phyloP scores from a whole-genome alignment of 148 eudicot genomes.

The Rhododendron henanense region DNA sequence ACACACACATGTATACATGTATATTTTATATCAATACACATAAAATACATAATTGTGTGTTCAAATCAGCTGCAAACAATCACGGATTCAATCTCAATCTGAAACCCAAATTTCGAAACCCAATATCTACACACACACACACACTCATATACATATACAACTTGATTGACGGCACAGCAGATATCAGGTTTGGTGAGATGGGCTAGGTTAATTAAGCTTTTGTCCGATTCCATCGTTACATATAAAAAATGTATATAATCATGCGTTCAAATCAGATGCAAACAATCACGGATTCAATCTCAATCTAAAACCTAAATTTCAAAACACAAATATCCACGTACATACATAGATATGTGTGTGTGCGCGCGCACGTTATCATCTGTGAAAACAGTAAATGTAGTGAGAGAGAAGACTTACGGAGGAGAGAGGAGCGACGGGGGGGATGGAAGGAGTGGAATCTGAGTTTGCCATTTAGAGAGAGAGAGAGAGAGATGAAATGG shows the following conservation, averaged over 20 bases:
- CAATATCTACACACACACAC: background rate
- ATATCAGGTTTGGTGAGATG: background rate
- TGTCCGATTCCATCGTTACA: no score
- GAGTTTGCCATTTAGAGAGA: constrained; percentile 5
- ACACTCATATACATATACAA: background rate
- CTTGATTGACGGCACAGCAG: background rate
- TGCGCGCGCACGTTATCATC: no score
- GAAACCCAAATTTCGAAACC: background rate
- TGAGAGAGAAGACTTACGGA: background rate
- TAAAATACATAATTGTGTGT: background rate
- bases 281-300: background rate
- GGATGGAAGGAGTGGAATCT: constrained; percentile 15
- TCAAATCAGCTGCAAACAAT: background rate
- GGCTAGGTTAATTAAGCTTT: background rate
- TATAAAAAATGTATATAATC: background rate
- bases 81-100: background rate
- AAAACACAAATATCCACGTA: background rate
- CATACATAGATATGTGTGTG: background rate
- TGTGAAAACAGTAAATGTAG: background rate
- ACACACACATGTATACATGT: no score
- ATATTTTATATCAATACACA: no score
- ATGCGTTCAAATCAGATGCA: background rate
- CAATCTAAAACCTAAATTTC: background rate
- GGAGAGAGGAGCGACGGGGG: constrained; percentile 19
- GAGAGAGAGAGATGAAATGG: background rate